Conservation (phyloP, 805 yeast species). For the Saturnispora besseyi region DNA sequence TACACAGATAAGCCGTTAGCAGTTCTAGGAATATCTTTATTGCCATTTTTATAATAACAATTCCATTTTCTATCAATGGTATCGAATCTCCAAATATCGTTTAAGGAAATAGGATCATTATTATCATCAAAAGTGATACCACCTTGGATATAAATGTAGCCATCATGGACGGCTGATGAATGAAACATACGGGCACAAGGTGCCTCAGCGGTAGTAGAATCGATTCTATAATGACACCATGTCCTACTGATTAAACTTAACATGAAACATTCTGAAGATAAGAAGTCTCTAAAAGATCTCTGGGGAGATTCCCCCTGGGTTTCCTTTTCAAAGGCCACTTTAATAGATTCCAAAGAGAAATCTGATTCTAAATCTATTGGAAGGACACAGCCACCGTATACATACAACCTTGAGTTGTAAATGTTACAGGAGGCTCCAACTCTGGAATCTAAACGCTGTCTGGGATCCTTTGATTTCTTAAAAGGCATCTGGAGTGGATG, state of each 20-base stretch:
- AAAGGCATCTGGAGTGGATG: constrained; percentile 49
- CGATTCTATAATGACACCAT: constrained; percentile 41
- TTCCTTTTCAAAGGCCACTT: constrained; percentile 28
- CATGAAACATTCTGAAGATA: constrained; percentile 58
- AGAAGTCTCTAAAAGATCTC: constrained; percentile 23
- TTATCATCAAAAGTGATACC: constrained; percentile 42
- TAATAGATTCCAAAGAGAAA: constrained; percentile 33
- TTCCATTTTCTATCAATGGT: constrained; percentile 45
- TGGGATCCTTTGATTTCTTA: constrained; percentile 38
- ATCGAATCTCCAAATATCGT: constrained; percentile 66
- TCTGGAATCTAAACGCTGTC: constrained; percentile 48
- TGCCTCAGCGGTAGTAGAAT: constrained; percentile 1
- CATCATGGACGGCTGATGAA: constrained; percentile 42
- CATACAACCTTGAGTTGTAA: constrained; percentile 50
- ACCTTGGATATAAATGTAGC: constrained; percentile 52
- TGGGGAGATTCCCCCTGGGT: constrained; percentile 2
- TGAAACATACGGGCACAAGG: constrained; percentile 51
- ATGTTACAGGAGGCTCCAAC: constrained; percentile 60
- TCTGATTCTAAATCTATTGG: constrained; percentile 39
- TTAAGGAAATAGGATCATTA: constrained; percentile 35
- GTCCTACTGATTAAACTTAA: constrained; percentile 48
- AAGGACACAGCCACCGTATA: constrained; percentile 59
- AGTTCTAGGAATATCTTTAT: constrained; percentile 25
- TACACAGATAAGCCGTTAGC: constrained; percentile 45
- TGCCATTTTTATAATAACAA: constrained; percentile 34